Evolutionary conservation across 2,329 filamentous ascomycete species (phyloP).

Genomic region (Massarina eburnea): DNA sequence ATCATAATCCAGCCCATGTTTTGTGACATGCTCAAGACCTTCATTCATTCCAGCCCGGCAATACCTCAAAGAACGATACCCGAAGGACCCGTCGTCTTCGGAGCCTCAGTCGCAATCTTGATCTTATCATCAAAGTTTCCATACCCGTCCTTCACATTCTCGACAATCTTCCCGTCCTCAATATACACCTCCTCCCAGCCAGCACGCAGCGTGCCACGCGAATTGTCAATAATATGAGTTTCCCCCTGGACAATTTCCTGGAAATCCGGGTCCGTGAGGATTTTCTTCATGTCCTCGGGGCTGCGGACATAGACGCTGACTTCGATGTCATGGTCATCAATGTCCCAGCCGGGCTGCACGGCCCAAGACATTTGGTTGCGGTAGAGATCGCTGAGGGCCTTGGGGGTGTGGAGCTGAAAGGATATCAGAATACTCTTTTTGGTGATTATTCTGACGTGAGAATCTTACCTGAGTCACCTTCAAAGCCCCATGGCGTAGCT

Average conservation of each 20-base stretch:
- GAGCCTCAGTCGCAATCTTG: background rate
- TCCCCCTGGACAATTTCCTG: conserved; percentile 1
- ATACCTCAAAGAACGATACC: background rate
- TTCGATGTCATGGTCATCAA: conserved; percentile 8
- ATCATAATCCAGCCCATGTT: too few relatives aligned
- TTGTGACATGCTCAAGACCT: too few relatives aligned
- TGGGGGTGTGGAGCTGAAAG: conserved; percentile 4
- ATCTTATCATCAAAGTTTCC: background rate
- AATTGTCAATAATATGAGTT: background rate
- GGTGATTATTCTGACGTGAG: background rate
- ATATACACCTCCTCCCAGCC: conserved; percentile 11
- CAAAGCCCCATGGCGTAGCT: conserved; percentile 4
- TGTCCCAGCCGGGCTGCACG: background rate
- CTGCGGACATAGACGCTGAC: conserved; percentile 3
- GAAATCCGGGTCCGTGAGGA: conserved; percentile 7
- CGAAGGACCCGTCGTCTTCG: background rate
- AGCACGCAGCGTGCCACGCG: background rate
- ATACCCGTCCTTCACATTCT: background rate
- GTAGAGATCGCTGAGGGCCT: background rate
- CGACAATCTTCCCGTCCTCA: conserved; percentile 9
- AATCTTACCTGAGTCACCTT: conserved; percentile 4
- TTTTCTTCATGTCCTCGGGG: background rate
- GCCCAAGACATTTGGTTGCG: background rate
- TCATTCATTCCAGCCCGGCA: too few relatives aligned
- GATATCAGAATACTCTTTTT: background rate